These are phyloP conservation scores for Laetiporus sulphureus DNA, from an alignment of 1,284 basidiomycete genomes.

Conservation along the genomic window DNA sequence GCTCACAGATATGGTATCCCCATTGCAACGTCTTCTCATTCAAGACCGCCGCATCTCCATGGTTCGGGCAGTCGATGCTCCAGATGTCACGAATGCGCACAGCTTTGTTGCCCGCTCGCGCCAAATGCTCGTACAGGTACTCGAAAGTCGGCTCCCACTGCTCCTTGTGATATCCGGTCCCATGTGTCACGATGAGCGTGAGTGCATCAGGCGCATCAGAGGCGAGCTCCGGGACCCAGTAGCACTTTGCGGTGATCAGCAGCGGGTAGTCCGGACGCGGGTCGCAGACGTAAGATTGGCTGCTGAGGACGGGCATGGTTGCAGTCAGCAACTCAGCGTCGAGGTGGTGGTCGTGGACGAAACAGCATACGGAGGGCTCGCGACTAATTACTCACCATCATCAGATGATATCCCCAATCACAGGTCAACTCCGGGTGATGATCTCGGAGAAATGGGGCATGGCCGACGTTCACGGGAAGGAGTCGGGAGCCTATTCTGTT, in stretches of 20 bases:
- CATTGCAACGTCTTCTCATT: slow-evolving; percentile 30
- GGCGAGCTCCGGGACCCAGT: slow-evolving; percentile 32
- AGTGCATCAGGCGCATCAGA: slow-evolving; percentile 32
- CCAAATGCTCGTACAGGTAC: slow-evolving; percentile 29
- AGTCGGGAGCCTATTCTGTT: no score
- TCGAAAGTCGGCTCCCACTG: slow-evolving; percentile 49
- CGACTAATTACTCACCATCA: no score
- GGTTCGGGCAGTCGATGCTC: slow-evolving; percentile 49
- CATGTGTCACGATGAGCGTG: slow-evolving; percentile 46
- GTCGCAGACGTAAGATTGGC: slow-evolving; percentile 39
- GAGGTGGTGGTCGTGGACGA: no score
- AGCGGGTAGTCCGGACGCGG: slow-evolving; percentile 45
- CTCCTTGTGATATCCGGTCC: slow-evolving; percentile 49
- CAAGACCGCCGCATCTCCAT: slow-evolving; percentile 43
- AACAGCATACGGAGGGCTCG: no score
- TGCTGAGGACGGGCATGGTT: slow-evolving; percentile 1
- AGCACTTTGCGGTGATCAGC: slow-evolving; percentile 40
- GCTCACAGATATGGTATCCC: slow-evolving; percentile 4
- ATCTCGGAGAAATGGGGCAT: no score
- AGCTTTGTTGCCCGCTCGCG: slow-evolving; percentile 3
- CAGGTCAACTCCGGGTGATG: no score
- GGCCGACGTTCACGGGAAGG: no score
- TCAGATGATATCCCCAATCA: no score
- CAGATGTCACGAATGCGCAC: slow-evolving; percentile 41
- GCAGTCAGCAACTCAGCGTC: no score